Conservation (phyloP, 2,329 filamentous ascomycete genomes). For the Hypoxylon sp. region DNA sequence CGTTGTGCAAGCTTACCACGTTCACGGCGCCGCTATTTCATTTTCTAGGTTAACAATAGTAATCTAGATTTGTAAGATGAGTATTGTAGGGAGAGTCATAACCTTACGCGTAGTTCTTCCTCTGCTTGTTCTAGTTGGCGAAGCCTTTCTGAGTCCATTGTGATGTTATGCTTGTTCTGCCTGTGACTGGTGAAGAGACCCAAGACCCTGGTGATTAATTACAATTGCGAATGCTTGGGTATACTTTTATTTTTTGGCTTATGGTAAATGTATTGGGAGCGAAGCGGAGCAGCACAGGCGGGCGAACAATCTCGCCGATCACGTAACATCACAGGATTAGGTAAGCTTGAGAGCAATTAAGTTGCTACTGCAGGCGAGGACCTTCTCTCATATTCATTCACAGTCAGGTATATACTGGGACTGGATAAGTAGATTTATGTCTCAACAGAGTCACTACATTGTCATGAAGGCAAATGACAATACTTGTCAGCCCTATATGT, state of each 20-base stretch:
- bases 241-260: neutral
- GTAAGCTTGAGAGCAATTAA: neutral
- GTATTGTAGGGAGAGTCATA: neutral
- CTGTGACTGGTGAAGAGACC: neutral
- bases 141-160: slow-evolving; percentile 32
- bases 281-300: neutral
- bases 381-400: neutral
- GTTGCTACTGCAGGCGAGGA: neutral
- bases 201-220: neutral
- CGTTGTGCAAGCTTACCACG: slow-evolving; percentile 53
- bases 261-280: neutral
- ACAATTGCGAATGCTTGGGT: neutral
- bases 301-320: slow-evolving; percentile 24
- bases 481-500: neutral
- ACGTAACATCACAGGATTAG: slow-evolving; percentile 27
- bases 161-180: slow-evolving; percentile 7
- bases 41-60: slow-evolving; percentile 12
- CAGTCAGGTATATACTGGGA: too few species aligned
- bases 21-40: slow-evolving; percentile 52
- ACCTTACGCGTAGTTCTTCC: slow-evolving; percentile 33
- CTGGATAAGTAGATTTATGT: too few species aligned
- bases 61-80: neutral
- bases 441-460: too few species aligned
- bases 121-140: slow-evolving; percentile 33
- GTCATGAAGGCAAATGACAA: neutral